Evolutionary conservation across 2,329 filamentous ascomycete genomes (phyloP).

Genomic region (Microsporum ferrugineum): DNA sequence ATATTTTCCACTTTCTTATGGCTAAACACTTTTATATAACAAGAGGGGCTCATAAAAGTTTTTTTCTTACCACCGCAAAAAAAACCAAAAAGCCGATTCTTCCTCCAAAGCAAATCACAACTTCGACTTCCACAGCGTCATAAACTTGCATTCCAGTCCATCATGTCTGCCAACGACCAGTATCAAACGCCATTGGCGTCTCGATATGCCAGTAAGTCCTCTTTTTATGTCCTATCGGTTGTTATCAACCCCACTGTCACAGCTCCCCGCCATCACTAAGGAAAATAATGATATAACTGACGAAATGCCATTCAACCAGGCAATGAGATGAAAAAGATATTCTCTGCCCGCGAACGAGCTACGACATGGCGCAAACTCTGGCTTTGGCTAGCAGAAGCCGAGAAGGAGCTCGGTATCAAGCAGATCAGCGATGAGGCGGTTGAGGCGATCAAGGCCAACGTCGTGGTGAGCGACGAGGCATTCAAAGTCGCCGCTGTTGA

Average conservation of each 20-base stretch:
- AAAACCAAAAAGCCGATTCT: neutral
- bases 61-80: neutral
- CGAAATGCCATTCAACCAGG: neutral
- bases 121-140: neutral
- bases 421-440: slow-evolving; percentile 63
- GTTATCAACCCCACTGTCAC: neutral
- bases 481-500: slow-evolving; percentile 65
- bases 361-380: slow-evolving; percentile 77
- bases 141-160: neutral
- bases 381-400: slow-evolving; percentile 69
- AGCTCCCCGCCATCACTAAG: neutral
- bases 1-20: neutral
- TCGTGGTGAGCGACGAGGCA: slow-evolving; percentile 64
- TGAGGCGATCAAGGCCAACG: slow-evolving; percentile 60
- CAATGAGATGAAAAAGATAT: slow-evolving; percentile 63
- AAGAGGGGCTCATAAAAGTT: neutral
- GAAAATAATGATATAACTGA: neutral
- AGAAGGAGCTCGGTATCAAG: slow-evolving; percentile 67
- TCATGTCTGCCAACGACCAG: slow-evolving; percentile 38
- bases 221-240: neutral
- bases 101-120: neutral
- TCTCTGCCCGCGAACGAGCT: slow-evolving; percentile 62
- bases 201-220: slow-evolving; percentile 54
- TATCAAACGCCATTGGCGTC: slow-evolving; percentile 59
- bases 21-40: neutral